Base-by-base conservation (phyloP, 305 asterid species). In the Rubia tinctorum region DNA sequence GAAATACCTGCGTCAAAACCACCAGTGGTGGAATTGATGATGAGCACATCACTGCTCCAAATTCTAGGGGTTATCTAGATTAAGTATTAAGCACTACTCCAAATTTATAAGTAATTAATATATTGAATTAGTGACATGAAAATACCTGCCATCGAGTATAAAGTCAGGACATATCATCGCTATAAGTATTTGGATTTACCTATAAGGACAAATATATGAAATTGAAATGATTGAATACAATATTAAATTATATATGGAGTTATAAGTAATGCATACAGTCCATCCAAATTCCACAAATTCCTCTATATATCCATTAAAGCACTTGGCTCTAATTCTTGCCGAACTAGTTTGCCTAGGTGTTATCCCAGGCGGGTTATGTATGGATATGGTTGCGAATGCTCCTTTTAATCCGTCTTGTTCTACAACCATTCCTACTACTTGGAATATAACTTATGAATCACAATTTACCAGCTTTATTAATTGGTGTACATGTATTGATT, bases 1-100 rank as follows among this genome's bases (percentile, higher is more conserved):
- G 92, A 90, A 49, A 88, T 88, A 83, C 93, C 90, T 66, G 91
- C 92, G 72, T 89, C 92, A 74, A 89, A 89, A 66, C 91, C 91
- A 79, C 91, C 88, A 81, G 87, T 86, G 60, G 90, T 84, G 77
- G 90, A 86, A 66, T 86, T 88, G 15, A 86, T 83, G 76, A 83
- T 86, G 25, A 84, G 82, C 42, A 84, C 88, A 42, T 87, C 88
- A 84, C 88, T n/a, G n/a, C n/a, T n/a, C n/a, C n/a, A n/a, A n/a
- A n/a, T n/a, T n/a, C n/a, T n/a, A n/a, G n/a, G n/a, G n/a, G n/a
- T n/a, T n/a, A n/a, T n/a, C n/a, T n/a, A n/a, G n/a, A n/a, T n/a
- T n/a, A n/a, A n/a, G n/a, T 27, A 27, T 2, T 27, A 27, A 27
- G 30, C 2, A 2, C 30, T 27, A 27, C 30, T 27, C 30, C 30